Evolutionary conservation across 2,329 filamentous ascomycete species (phyloP), one percentile per base, ranked within the genome.

Genomic region (Cladophialophora immunda): DNA sequence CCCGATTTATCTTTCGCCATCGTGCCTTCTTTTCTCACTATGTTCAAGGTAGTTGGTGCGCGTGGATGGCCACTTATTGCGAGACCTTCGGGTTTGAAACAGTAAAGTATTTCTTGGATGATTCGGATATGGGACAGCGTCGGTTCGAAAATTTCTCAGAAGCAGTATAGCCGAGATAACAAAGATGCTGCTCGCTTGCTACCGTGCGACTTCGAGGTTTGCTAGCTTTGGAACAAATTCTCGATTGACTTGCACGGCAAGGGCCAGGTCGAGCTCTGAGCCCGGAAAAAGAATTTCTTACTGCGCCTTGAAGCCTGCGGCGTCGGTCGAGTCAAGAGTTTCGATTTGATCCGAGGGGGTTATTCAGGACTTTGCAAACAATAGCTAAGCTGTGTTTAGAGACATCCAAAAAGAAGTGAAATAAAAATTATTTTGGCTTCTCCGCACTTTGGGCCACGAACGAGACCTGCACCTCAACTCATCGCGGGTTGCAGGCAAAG

Each of bases 1-100:
- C 58, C 57, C 3, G 72, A 69, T 61, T 73, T 73, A 29, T 73
- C 72, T 67, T 74, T 74, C 15, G 71, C 71, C 72, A 74, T 74
- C 53, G 47, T 63, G 55, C 15, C n/a, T 61, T 19, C 15, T 19
- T 52, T 36, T 27, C 22, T 8, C 25, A 50, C 29, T 11, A 53
- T 6, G 47, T 55, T 30, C 4, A 56, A 13, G 29, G 45, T 15
- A 13, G 61, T 19, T 38, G 58, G 27, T 57, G 45, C 22, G 2
- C 22, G 17, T 41, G 32, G 55, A 29, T 29, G 29, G 29, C 13
- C 3, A n/a, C 1, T 11, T 32, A 29, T 4, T 32, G 30, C 4
- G 30, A 4, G 30, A 32, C 30, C 32, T 34, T 34, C 11, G 9
- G 32, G 17, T 15, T 5, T 34, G 25, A 30, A n/a, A 5, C 22